Evolutionary conservation across 495 filamentous ascomycete species (phyloP).

Genomic region (Penicillium cosmopolitanum): DNA sequence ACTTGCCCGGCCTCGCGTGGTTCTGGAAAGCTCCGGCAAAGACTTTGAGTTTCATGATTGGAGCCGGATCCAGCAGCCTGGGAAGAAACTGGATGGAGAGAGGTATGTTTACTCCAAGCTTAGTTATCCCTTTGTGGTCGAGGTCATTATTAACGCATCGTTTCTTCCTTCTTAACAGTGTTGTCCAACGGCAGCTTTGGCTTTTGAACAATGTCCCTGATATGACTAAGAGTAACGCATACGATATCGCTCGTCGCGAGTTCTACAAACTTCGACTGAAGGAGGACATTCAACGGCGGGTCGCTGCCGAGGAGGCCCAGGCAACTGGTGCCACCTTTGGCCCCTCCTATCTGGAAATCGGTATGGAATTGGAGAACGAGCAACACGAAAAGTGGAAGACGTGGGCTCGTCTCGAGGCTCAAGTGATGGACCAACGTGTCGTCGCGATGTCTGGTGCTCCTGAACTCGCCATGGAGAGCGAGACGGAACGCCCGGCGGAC

Average conservation of each 20-base stretch:
- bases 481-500: constrained; percentile 12
- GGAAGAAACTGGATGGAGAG: constrained; percentile 81
- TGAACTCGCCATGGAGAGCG: constrained; percentile 27
- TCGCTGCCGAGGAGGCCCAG: constrained; percentile 87
- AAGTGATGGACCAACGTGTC: constrained; percentile 33
- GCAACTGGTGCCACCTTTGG: constrained; percentile 86
- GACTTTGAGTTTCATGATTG: constrained; percentile 79
- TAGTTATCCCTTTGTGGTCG: not conserved
- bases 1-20: constrained; percentile 80
- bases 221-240: constrained; percentile 68
- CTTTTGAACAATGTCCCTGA: constrained; percentile 67
- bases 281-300: constrained; percentile 80
- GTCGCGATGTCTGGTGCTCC: constrained; percentile 40
- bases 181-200: constrained; percentile 89
- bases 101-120: constrained; percentile 56
- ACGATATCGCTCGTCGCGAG: constrained; percentile 85
- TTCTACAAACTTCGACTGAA: constrained; percentile 83
- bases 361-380: constrained; percentile 80
- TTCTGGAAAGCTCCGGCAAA: constrained; percentile 84
- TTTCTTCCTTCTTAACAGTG: constrained; percentile 56
- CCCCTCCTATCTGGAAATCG: constrained; percentile 68
- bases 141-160: not conserved
- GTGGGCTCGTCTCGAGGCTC: constrained; percentile 67
- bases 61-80: constrained; percentile 78
- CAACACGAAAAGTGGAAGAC: constrained; percentile 78